Conservation (phyloP, 768 basidiomycete species). For the Mycena olivaceomarginata region DNA sequence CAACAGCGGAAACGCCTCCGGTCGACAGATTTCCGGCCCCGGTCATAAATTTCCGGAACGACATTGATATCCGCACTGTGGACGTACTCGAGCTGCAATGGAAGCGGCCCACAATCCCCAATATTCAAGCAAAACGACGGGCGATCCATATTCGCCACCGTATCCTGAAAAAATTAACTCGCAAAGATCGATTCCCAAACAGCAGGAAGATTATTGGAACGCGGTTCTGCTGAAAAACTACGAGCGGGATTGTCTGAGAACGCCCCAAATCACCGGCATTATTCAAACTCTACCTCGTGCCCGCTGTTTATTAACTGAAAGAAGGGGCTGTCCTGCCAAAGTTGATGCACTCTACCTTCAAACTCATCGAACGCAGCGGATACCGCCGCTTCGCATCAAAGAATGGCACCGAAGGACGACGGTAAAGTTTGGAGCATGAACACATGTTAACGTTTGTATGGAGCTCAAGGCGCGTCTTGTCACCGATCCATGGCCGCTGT, state of each 20-base stretch:
- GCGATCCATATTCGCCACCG: constrained; percentile 15
- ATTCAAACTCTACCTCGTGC: constrained; percentile 37
- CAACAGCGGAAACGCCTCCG: constrained; percentile 43
- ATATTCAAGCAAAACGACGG: constrained; percentile 4
- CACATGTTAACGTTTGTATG: constrained; percentile 25
- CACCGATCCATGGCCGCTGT: constrained; percentile 16
- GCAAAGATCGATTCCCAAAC: constrained; percentile 28
- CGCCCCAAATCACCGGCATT: constrained; percentile 33
- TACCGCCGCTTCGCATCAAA: constrained; percentile 37
- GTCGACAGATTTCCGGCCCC: constrained; percentile 36
- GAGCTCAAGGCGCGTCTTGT: constrained; percentile 9
- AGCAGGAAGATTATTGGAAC: constrained; percentile 19
- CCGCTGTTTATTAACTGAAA: constrained; percentile 25
- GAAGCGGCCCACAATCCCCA: background rate
- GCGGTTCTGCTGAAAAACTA: constrained; percentile 13
- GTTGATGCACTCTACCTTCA: constrained; percentile 37
- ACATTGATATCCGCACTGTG: constrained; percentile 39
- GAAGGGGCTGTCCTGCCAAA: constrained; percentile 40
- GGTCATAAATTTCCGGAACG: constrained; percentile 32
- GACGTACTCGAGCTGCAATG: constrained; percentile 29
- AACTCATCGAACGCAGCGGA: constrained; percentile 43
- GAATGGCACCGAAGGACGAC: constrained; percentile 35
- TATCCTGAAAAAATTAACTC: constrained; percentile 19
- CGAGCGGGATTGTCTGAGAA: constrained; percentile 23
- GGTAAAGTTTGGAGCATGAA: constrained; percentile 28